These are phyloP conservation scores for Coniella vitis DNA, from an alignment of 2,329 filamentous ascomycete genomes.

Conservation along the genomic window DNA sequence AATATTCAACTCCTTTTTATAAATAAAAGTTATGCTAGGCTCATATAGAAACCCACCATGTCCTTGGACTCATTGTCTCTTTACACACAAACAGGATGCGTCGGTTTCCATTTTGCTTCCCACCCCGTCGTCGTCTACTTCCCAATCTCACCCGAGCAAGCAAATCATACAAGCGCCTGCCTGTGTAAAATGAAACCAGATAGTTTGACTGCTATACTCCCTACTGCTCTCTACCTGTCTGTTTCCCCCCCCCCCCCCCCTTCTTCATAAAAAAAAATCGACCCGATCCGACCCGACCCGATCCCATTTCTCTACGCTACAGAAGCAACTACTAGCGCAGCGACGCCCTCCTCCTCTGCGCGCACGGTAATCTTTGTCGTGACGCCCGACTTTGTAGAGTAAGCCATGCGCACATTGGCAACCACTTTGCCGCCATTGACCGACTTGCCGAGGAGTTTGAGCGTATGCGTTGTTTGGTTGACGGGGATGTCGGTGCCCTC, in stretches of 20 bases:
- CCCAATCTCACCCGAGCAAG: background rate
- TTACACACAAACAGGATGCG: background rate
- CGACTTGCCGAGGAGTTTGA: slow-evolving; percentile 95
- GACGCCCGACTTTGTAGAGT: slow-evolving; percentile 83
- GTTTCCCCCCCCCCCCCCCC: background rate
- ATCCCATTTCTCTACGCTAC: slow-evolving; percentile 53
- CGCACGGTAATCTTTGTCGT: slow-evolving; percentile 92
- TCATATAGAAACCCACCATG: too few species aligned
- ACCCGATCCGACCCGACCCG: too few species aligned
- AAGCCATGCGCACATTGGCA: slow-evolving; percentile 85
- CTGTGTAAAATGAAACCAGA: too few species aligned
- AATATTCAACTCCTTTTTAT: too few species aligned
- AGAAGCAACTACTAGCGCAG: slow-evolving; percentile 74
- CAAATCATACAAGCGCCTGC: background rate
- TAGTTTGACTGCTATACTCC: too few species aligned
- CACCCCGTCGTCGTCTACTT: background rate
- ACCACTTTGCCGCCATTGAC: slow-evolving; percentile 85
- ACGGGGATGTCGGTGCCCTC: slow-evolving; percentile 90
- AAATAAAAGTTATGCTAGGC: too few species aligned
- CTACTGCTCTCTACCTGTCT: too few species aligned
- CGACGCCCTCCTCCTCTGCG: slow-evolving; percentile 88
- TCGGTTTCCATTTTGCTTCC: background rate
- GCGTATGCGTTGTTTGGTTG: slow-evolving; percentile 82
- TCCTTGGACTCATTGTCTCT: too few species aligned
- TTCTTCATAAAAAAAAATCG: background rate